These are phyloP conservation scores for Irpex sp. DNA, from an alignment of 1,284 basidiomycete species.

Conservation along the genomic window DNA sequence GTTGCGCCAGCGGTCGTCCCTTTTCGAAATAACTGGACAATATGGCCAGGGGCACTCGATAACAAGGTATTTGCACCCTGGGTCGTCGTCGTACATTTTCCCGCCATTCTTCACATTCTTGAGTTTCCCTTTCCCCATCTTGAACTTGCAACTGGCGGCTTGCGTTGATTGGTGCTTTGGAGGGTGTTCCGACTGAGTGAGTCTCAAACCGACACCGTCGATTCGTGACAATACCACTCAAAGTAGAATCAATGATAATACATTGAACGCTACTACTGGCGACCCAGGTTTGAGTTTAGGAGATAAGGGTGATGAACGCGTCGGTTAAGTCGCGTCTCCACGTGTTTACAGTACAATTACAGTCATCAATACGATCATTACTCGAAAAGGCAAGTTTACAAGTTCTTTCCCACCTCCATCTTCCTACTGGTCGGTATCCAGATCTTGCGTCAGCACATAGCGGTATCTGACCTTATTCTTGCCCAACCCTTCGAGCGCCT, in stretches of 20 bases:
- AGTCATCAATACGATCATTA: neutral
- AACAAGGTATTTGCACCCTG: slow-evolving; percentile 27
- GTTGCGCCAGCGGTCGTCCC: slow-evolving; percentile 16
- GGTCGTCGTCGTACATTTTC: slow-evolving; percentile 23
- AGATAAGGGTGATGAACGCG: neutral
- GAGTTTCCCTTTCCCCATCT: neutral
- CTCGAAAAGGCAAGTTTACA: neutral
- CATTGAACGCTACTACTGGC: neutral
- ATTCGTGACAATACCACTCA: neutral
- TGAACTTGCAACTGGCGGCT: neutral
- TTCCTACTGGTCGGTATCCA: slow-evolving; percentile 2
- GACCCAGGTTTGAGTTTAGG: too few species aligned
- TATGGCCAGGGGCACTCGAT: slow-evolving; percentile 28
- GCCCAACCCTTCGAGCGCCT: slow-evolving; percentile 52
- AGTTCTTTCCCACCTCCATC: neutral
- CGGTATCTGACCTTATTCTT: slow-evolving; percentile 52
- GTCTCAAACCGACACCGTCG: neutral
- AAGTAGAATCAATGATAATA: neutral
- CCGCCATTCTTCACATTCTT: neutral
- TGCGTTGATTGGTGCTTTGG: neutral
- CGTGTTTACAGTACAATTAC: neutral
- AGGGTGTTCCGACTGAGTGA: neutral
- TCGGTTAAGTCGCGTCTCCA: neutral
- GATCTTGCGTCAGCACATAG: slow-evolving; percentile 42
- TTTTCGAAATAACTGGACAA: neutral